Base-by-base conservation (phyloP, 2,329 filamentous ascomycete genomes). In the Setomelanomma holmii region DNA sequence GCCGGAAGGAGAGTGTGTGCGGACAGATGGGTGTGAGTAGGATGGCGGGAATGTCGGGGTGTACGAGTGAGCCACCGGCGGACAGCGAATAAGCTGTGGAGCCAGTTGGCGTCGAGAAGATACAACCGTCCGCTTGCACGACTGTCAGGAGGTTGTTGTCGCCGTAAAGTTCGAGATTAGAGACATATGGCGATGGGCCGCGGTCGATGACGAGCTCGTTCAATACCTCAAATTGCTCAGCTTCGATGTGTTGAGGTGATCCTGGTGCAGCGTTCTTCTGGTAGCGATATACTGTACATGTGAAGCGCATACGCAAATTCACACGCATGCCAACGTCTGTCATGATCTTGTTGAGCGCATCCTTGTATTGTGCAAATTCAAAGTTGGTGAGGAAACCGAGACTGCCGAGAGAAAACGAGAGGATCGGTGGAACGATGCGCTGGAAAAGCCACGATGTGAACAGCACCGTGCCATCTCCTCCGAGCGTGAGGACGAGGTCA, bases 181-280 rank as follows among this genome's bases (percentile, higher is more conserved):
- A 98, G 53, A 99, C 93, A 72, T 98, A 99, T 17, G 93, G 93
- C 14, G 91, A 96, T 68, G 95, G 95, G 58, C 95, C 95, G 54
- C 95, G 90, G 78, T 99, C 95, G 66, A 99, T 98, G 75, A 99
- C 93, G 45, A 99, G 87, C 78, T 99, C 95, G 76, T 99, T 99
- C 60, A 99, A 86, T 17, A 99, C 93, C 78, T 99, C 95, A 60
- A 97, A 98, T 68, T 96, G 93, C 78, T 98, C 93, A 39, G 89
- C 91, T 75, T 97, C 93, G 64, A 95, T 89, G 61, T 76, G 72
- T 38, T 88, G 84, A 34, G 86, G 85, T n/a, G 85, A 81, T 10
- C 82, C 78, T 5, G 79, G 75, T 36, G 71, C 73, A 12, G 71
- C 63, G 34, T 72, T 66, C 43, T 73, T 71, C 50, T 73, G 68